phyloP scores from a whole-genome alignment of 345 rosid genomes.

The Eucalyptus curtisii region DNA sequence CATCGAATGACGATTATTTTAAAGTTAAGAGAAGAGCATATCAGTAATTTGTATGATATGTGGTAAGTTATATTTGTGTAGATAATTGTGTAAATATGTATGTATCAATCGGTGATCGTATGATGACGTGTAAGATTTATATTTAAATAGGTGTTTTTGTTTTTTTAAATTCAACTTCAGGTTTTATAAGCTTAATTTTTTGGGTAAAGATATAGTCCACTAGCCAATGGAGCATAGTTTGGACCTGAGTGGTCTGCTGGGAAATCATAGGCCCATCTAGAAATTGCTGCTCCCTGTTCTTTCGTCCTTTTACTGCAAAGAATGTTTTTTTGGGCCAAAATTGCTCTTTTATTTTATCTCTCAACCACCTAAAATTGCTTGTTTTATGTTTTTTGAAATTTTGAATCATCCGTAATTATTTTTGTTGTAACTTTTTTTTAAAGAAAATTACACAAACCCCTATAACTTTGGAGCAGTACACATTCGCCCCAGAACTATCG shows the following conservation, averaged over 20 bases:
- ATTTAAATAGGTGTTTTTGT: background rate
- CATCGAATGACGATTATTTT: fast-evolving
- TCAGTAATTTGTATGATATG: background rate
- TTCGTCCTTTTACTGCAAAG: background rate
- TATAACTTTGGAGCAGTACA: background rate
- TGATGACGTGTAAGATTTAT: background rate
- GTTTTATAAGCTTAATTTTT: background rate
- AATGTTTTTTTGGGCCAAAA: background rate
- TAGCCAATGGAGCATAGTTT: background rate
- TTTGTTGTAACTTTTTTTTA: background rate
- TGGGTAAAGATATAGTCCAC: background rate
- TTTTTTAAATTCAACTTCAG: background rate
- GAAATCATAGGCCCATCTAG: background rate
- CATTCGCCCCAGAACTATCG: background rate
- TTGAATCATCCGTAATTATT: background rate
- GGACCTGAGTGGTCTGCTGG: background rate
- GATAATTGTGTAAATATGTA: background rate
- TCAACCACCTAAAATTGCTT: background rate
- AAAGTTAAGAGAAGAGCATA: fast-evolving
- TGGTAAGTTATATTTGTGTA: fast-evolving
- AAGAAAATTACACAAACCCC: background rate
- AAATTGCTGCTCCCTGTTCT: background rate
- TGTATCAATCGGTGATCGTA: background rate
- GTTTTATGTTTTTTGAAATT: background rate
- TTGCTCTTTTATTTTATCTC: background rate